phyloP scores from a whole-genome alignment of 2,329 filamentous ascomycete species.

The Monilinia aucupariae region DNA sequence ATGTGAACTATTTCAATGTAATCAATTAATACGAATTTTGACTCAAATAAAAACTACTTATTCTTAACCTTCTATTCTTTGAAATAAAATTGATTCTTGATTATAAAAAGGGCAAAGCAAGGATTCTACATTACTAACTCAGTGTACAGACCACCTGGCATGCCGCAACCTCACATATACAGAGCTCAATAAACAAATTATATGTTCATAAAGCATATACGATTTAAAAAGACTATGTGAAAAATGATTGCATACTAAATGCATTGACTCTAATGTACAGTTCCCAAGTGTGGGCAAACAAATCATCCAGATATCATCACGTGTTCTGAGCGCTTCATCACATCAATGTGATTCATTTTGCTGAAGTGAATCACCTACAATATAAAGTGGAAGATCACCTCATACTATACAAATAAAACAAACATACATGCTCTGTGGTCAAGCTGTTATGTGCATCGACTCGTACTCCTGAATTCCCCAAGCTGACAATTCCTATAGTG shows the following conservation, averaged over 20 bases:
- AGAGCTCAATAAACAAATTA: background rate
- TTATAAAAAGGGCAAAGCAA: background rate
- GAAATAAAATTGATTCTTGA: background rate
- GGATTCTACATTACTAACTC: background rate
- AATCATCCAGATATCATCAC: background rate
- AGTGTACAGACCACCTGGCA: background rate
- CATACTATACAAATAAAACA: background rate
- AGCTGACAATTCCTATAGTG: background rate
- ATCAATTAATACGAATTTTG: background rate
- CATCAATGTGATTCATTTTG: background rate
- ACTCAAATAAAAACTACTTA: background rate
- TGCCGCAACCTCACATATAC: background rate
- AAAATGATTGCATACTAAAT: background rate
- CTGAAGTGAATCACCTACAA: background rate
- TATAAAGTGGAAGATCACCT: background rate
- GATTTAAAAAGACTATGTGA: too few species aligned
- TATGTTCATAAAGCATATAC: background rate
- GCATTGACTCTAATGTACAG: background rate
- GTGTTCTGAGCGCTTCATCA: background rate
- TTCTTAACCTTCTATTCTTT: background rate
- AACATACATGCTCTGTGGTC: conserved; percentile 1
- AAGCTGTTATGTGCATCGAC: background rate
- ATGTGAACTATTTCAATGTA: background rate
- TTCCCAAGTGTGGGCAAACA: background rate
- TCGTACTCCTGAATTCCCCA: background rate